phyloP scores from a whole-genome alignment of 345 rosid genomes.

The Trapa bicornis region DNA sequence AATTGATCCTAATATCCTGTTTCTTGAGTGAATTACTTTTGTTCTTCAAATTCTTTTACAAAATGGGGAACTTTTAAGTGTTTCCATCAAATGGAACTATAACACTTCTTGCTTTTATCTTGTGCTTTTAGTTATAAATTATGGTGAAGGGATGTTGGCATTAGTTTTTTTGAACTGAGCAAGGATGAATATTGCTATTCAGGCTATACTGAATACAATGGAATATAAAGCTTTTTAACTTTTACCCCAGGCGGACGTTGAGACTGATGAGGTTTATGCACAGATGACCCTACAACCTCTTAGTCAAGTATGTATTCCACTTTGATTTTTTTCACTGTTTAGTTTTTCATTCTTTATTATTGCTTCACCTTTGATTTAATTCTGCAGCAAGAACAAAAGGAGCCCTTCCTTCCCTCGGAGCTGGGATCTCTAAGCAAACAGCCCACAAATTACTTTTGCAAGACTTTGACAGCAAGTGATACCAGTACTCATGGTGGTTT shows the following conservation, averaged over 20 bases:
- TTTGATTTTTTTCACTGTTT: not conserved
- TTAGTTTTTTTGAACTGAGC: not conserved
- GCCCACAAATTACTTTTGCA: constrained; percentile 93
- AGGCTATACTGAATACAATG: not conserved
- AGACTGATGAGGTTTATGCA: constrained; percentile 96
- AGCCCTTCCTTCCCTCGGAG: constrained; percentile 78
- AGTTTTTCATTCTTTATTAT: not conserved
- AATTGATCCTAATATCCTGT: not conserved
- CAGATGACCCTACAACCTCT: constrained; percentile 97
- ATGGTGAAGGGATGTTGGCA: not conserved
- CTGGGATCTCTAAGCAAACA: constrained; percentile 83
- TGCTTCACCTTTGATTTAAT: not conserved
- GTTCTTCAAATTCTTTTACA: not conserved
- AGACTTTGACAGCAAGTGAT: constrained; percentile 96
- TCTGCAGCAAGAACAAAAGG: constrained; percentile 91
- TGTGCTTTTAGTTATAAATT: not conserved
- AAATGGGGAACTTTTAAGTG: not conserved
- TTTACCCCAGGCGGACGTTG: constrained; percentile 83
- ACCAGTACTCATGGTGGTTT: constrained; percentile 99
- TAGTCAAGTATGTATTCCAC: constrained; percentile 45
- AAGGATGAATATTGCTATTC: not conserved
- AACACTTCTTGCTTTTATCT: not conserved
- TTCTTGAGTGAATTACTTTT: not conserved
- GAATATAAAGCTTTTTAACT: not conserved
- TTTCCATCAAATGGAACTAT: not conserved